Evolutionary conservation across 352 stramenopile genomes (phyloP).

Genomic region (Globisporangium megalacanthum): DNA sequence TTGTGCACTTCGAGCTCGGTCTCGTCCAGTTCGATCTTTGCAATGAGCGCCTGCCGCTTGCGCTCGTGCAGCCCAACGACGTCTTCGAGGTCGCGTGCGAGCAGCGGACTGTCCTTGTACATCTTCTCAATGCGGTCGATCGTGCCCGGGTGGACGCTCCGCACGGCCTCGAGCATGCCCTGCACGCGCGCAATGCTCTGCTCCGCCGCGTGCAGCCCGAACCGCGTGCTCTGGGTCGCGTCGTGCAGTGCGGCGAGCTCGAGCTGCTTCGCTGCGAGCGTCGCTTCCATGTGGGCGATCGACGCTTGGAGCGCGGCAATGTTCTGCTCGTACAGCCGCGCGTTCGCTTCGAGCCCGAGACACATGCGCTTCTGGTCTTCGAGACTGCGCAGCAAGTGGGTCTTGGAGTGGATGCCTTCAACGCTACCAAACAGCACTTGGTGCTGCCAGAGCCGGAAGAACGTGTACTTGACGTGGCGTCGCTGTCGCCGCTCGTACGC

Average conservation of each 20-base stretch:
- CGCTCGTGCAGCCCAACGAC: conserved; percentile 44
- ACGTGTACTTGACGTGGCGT: conserved; percentile 67
- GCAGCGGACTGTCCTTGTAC: conserved; percentile 56
- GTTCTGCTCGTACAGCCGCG: conserved; percentile 48
- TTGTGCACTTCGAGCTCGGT: conserved; percentile 52
- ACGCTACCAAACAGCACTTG: conserved; percentile 67
- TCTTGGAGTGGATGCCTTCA: conserved; percentile 58
- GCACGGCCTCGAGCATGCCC: conserved; percentile 64
- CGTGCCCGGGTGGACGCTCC: conserved; percentile 61
- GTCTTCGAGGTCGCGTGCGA: conserved; percentile 59
- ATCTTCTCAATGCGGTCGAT: conserved; percentile 61
- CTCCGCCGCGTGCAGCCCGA: conserved; percentile 64
- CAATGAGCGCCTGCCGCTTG: conserved; percentile 42
- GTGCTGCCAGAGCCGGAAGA: conserved; percentile 81
- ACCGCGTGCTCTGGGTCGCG: conserved; percentile 55
- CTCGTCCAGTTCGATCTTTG: conserved; percentile 47
- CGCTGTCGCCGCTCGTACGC: conserved; percentile 59
- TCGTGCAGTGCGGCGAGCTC: conserved; percentile 56
- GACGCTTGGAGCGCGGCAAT: conserved; percentile 52
- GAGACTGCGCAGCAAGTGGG: conserved; percentile 54
- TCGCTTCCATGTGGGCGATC: conserved; percentile 46
- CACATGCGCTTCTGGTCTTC: conserved; percentile 80
- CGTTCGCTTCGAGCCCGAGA: conserved; percentile 56
- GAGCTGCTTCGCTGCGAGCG: conserved; percentile 58
- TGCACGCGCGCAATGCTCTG: conserved; percentile 68